Base-by-base conservation (phyloP, 1,284 basidiomycete genomes). In the Apiotrichum laibachii region DNA sequence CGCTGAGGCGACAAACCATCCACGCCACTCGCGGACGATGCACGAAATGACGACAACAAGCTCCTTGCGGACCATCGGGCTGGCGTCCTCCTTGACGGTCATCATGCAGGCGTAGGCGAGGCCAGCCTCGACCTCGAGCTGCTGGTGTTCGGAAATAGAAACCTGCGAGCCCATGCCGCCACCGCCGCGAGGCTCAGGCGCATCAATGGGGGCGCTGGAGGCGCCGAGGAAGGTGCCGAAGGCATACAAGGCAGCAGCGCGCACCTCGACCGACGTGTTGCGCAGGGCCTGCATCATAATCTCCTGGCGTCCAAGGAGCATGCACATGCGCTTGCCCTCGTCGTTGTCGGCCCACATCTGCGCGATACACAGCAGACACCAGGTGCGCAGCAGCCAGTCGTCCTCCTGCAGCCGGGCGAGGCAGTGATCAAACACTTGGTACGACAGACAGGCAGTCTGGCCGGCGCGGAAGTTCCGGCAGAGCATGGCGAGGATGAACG, bases 51-150 rank as follows among this genome's bases (percentile, higher is more conserved):
- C 83, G 40, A 97, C 85, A 40, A 98, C 83, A 13, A 98, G 81
- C 76, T 99, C 96, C 78, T 97, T 97, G 62, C 96, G 82, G 9
- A 95, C 94, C 85, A 97, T 90, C 0, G 96, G 95, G 63, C 90
- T 93, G 3, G 91, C 95, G 72, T 99, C 95, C 57, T 93, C 90
- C 75, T 90, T 90, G 62, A 92, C 88, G 1, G 79, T 77, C 49
- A 90, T 86, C 48, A 82, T 79, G 45, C 79, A 79, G 11, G 82
- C 81, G 61, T 82, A 81, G 6, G 82, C 82, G 35, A 85, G 73
- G 18, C 82, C 83, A 19, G 84, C 77, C 66, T 85, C 84, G 43
- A 84, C 72, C 58, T 81, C 78, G n/a, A 83, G 67, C 83, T 88
- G 75, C 83, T 85, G 78, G 64, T 89, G 86, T 53, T 92, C 89